Evolutionary conservation across 805 yeast genomes (phyloP).

Genomic region (Kuraishia borneana): DNA sequence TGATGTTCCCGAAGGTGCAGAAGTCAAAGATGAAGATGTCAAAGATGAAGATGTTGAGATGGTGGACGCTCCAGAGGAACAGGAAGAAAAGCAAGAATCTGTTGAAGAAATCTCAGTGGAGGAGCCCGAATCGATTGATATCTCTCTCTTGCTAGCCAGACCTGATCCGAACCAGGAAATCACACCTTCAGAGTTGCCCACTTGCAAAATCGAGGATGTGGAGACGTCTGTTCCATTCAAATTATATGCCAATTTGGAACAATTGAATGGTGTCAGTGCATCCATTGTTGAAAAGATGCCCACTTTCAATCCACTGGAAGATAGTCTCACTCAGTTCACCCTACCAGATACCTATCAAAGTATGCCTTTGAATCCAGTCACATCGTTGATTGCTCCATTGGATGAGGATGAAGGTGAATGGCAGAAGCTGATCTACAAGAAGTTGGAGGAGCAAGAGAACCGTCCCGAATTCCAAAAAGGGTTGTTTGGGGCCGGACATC

Average conservation of each 20-base stretch:
- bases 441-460: conserved; percentile 26
- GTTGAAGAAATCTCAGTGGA: background rate
- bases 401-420: conserved; percentile 53
- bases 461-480: conserved; percentile 38
- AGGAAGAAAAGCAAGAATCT: background rate
- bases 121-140: conserved; percentile 21
- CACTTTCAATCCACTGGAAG: conserved; percentile 34
- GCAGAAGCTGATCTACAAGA: conserved; percentile 46
- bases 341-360: background rate
- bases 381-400: conserved; percentile 51
- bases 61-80: background rate
- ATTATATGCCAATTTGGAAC: conserved; percentile 27
- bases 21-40: conserved; percentile 7
- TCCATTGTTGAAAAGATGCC: conserved; percentile 37
- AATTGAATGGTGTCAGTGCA: conserved; percentile 32
- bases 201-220: conserved; percentile 17
- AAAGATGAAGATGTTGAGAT: conserved; percentile 5
- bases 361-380: conserved; percentile 17
- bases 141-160: conserved; percentile 19
- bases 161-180: conserved; percentile 22
- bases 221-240: conserved; percentile 28
- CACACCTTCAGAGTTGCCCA: conserved; percentile 17
- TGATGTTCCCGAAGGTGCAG: conserved; percentile 3
- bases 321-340: conserved; percentile 10
- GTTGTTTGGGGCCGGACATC: conserved; percentile 36